A percentile compares a stretch with the other conserved stretches of the same genome.
These are phyloP conservation scores for Aegle marmelos DNA, from an alignment of 345 rosid genomes.

Conservation along the genomic window DNA sequence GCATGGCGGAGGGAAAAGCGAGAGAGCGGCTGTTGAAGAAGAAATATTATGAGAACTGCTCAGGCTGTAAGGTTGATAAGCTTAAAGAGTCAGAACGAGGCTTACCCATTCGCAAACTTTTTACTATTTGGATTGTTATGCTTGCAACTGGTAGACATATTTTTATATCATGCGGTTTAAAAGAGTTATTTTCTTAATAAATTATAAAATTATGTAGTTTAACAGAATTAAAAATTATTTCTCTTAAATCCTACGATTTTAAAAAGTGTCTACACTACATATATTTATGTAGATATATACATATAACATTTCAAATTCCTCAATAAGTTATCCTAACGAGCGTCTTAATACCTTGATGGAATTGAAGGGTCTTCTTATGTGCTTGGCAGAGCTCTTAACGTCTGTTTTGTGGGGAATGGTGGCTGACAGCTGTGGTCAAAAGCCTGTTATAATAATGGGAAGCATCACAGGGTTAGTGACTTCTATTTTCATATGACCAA, in stretches of 20 bases:
- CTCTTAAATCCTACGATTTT: too few species aligned
- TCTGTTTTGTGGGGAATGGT: conserved; percentile 79
- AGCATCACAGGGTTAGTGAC: conserved; percentile 63
- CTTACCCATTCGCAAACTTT: conserved; percentile 51
- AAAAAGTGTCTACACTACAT: too few species aligned
- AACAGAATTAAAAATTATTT: too few species aligned
- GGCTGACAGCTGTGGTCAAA: conserved; percentile 90
- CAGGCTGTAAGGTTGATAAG: conserved; percentile 75
- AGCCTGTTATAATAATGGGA: conserved; percentile 76
- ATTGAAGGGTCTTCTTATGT: conserved; percentile 73
- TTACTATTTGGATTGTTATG: conserved; percentile 61
- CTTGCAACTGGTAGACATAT: conserved; percentile 71
- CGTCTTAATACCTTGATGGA: conserved; percentile 8
- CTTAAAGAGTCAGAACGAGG: conserved; percentile 47
- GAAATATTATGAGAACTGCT: conserved; percentile 57
- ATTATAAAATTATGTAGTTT: too few species aligned
- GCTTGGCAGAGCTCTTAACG: conserved; percentile 86
- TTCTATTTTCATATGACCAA: neutral
- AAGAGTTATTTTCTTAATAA: too few species aligned
- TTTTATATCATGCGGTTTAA: too few species aligned
- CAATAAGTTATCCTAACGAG: conserved; percentile 9
- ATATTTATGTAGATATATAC: too few species aligned
- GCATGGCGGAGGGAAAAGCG: neutral
- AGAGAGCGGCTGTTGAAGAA: conserved; percentile 17
- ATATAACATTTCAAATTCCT: neutral